Evolutionary conservation across 83 land plant species (phyloP).

Genomic region (Picea engelmannii): DNA sequence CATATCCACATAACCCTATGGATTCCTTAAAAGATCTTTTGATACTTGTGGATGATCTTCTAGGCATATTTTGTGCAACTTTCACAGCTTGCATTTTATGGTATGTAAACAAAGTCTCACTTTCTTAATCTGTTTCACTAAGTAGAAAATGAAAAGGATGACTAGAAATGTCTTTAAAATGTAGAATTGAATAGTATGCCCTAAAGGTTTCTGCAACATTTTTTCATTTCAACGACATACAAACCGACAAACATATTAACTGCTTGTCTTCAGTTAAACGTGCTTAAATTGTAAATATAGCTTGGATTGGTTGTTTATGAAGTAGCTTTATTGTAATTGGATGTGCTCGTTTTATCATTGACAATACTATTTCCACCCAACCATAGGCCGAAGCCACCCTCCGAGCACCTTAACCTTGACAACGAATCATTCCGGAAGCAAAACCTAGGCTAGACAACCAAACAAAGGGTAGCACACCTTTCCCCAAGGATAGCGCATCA

Average conservation of each 20-base stretch:
- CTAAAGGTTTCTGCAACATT: background rate
- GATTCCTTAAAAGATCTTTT: conserved; percentile 63
- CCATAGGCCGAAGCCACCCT: too few species aligned
- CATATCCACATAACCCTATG: too few species aligned
- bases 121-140: background rate
- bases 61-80: conserved; percentile 68
- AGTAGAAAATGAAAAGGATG: too few species aligned
- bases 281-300: background rate
- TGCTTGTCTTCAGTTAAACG: background rate
- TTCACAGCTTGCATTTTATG: conserved; percentile 79
- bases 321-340: background rate
- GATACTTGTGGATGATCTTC: conserved; percentile 57
- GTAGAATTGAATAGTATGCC: background rate
- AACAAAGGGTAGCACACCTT: too few species aligned
- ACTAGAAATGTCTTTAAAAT: too few species aligned
- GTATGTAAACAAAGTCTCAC: conserved; percentile 34
- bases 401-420: too few species aligned
- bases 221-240: background rate
- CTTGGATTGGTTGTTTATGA: background rate
- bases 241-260: background rate
- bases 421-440: too few species aligned
- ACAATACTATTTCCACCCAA: too few species aligned
- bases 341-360: too few species aligned
- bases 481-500: too few species aligned
- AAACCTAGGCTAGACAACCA: too few species aligned